Conservation (phyloP, 768 basidiomycete genomes). For the Amanita exitialis region DNA sequence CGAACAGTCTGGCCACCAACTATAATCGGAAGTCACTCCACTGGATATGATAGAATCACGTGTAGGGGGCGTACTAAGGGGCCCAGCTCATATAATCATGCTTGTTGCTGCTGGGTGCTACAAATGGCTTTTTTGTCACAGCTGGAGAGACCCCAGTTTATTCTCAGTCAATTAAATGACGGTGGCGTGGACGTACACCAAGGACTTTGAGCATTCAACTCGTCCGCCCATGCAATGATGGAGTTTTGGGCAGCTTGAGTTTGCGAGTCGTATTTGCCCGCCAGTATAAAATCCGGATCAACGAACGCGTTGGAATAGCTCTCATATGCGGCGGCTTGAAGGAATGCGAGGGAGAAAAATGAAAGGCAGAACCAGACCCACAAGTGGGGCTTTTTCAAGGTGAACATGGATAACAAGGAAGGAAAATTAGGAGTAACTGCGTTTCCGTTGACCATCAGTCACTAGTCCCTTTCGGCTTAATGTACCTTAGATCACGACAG, state of each 20-base stretch:
- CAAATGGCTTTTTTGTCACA: slow-evolving; percentile 36
- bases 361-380: background rate
- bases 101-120: slow-evolving; percentile 40
- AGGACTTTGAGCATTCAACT: slow-evolving; percentile 32
- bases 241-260: slow-evolving; percentile 36
- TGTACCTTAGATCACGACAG: too few relatives aligned
- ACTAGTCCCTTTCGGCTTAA: too few relatives aligned
- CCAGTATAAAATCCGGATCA: slow-evolving; percentile 37
- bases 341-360: slow-evolving; percentile 11
- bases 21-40: slow-evolving; percentile 12
- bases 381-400: background rate
- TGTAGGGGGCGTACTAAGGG: slow-evolving; percentile 40
- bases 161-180: background rate
- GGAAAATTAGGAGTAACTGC: slow-evolving; percentile 10
- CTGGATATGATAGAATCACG: background rate
- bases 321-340: slow-evolving; percentile 17
- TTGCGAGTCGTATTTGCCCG: slow-evolving; percentile 27
- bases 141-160: slow-evolving; percentile 17
- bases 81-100: slow-evolving; percentile 67
- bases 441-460: too few relatives aligned
- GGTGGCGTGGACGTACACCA: slow-evolving; percentile 34
- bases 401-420: slow-evolving; percentile 16
- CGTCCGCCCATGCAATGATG: slow-evolving; percentile 36
- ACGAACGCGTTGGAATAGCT: slow-evolving; percentile 49
- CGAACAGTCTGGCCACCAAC: slow-evolving; percentile 58